phyloP scores from a whole-genome alignment of 2,329 filamentous ascomycete species.

The Cladosporium colombiae region DNA sequence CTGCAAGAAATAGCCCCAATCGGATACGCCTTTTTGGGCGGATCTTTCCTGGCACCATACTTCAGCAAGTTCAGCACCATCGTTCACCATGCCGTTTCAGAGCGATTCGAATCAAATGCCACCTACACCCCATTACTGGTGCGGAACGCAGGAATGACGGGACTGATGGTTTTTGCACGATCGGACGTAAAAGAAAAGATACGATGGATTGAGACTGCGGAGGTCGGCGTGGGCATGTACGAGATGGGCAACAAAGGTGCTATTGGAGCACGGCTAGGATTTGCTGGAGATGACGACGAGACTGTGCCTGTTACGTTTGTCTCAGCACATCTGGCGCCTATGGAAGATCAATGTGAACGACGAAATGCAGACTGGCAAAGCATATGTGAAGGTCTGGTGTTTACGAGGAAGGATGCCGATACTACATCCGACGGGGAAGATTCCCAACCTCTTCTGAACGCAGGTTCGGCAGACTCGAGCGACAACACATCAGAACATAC shows the following conservation, averaged over 20 bases:
- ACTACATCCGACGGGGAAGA: slow-evolving; percentile 11
- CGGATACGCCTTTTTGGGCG: slow-evolving; percentile 80
- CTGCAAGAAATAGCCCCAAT: slow-evolving; percentile 91
- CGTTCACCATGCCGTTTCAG: slow-evolving; percentile 26
- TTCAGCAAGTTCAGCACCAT: slow-evolving; percentile 73
- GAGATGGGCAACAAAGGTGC: slow-evolving; percentile 97
- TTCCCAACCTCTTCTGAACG: slow-evolving; percentile 33
- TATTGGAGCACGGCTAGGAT: slow-evolving; percentile 72
- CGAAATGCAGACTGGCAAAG: slow-evolving; percentile 87
- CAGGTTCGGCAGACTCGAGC: not conserved
- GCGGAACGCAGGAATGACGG: slow-evolving; percentile 85
- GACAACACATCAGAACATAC: slow-evolving; percentile 6
- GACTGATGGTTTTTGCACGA: slow-evolving; percentile 79
- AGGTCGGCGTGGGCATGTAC: slow-evolving; percentile 78
- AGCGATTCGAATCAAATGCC: slow-evolving; percentile 62
- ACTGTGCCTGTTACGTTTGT: slow-evolving; percentile 76
- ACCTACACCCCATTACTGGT: slow-evolving; percentile 70
- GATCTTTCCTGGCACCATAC: slow-evolving; percentile 75
- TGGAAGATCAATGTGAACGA: slow-evolving; percentile 73
- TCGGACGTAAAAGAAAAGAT: slow-evolving; percentile 60
- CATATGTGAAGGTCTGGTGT: slow-evolving; percentile 78
- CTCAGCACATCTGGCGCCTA: slow-evolving; percentile 82
- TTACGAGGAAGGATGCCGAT: slow-evolving; percentile 44
- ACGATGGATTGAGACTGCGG: slow-evolving; percentile 69
- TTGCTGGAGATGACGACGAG: slow-evolving; percentile 47